phyloP scores from a whole-genome alignment of 352 stramenopile species.

The Pythium rhizo-oryzae region DNA sequence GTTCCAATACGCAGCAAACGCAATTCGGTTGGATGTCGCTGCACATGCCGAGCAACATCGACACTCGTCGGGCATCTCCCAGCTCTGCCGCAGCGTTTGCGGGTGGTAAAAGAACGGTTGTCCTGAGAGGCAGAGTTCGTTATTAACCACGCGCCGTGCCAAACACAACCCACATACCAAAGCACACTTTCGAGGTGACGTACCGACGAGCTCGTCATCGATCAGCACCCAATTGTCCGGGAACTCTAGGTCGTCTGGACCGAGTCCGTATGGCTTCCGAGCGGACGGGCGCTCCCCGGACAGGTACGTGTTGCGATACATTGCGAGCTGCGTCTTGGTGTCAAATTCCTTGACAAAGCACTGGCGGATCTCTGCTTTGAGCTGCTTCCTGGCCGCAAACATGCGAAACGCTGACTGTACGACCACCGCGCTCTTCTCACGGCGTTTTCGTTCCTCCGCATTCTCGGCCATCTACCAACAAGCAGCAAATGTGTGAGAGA shows the following conservation, averaged over 20 bases:
- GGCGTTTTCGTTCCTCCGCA: conserved; percentile 33
- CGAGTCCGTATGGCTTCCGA: conserved; percentile 59
- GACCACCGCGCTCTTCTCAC: conserved; percentile 43
- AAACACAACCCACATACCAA: too few relatives aligned
- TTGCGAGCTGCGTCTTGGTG: conserved; percentile 31
- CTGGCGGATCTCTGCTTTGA: conserved; percentile 50
- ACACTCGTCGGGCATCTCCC: conserved; percentile 57
- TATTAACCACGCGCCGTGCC: too few relatives aligned
- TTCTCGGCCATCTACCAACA: conserved; percentile 44
- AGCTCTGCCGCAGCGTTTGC: conserved; percentile 52
- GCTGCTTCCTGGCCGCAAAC: conserved; percentile 50
- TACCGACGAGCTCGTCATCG: conserved; percentile 42
- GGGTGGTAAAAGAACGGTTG: conserved; percentile 79
- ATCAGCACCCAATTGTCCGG: conserved; percentile 66
- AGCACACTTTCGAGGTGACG: conserved; percentile 16
- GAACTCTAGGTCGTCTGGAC: conserved; percentile 48
- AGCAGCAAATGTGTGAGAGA: conserved; percentile 1
- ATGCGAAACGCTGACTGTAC: conserved; percentile 66
- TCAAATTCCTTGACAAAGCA: conserved; percentile 73
- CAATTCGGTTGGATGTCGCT: background rate
- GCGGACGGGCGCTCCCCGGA: conserved; percentile 34
- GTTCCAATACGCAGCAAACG: conserved; percentile 62
- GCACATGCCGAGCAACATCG: conserved; percentile 45
- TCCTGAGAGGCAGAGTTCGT: too few relatives aligned
- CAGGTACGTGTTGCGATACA: conserved; percentile 56